Conservation (phyloP, 75 land plant species). For the Pseudotsuga menziesii region DNA sequence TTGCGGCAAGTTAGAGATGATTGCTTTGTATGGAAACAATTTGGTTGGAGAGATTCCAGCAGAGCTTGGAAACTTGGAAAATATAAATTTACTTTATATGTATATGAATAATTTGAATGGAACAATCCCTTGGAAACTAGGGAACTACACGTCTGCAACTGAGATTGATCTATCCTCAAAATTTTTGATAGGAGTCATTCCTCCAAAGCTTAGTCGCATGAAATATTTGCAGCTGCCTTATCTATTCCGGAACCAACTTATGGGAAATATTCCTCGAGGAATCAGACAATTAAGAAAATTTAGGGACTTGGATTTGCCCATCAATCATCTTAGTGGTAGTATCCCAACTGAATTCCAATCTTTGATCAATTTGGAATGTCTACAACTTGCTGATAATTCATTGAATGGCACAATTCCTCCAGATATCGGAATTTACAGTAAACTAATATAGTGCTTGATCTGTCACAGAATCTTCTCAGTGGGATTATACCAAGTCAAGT, state of each 20-base stretch:
- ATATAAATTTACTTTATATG: conserved; percentile 40
- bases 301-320: conserved; percentile 58
- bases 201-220: conserved; percentile 43
- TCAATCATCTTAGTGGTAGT: no score
- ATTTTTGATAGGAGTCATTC: conserved; percentile 51
- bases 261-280: conserved; percentile 45
- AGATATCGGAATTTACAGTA: background rate
- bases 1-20: no score
- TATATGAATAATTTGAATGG: conserved; percentile 56
- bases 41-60: conserved; percentile 62
- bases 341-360: no score
- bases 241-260: conserved; percentile 57
- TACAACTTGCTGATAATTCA: no score
- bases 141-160: conserved; percentile 34
- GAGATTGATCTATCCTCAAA: conserved; percentile 65
- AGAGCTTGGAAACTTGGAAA: conserved; percentile 47
- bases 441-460: conserved; percentile 57
- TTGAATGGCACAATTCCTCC: no score
- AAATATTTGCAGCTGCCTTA: conserved; percentile 34
- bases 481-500: conserved; percentile 56
- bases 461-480: conserved; percentile 51
- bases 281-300: conserved; percentile 43
- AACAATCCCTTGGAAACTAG: conserved; percentile 51
- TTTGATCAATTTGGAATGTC: no score
- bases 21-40: no score